Percentiles rank a stretch among this genome's conserved stretches.
Conservation (phyloP, 306 rosid species). For the Glycine latifolia region DNA sequence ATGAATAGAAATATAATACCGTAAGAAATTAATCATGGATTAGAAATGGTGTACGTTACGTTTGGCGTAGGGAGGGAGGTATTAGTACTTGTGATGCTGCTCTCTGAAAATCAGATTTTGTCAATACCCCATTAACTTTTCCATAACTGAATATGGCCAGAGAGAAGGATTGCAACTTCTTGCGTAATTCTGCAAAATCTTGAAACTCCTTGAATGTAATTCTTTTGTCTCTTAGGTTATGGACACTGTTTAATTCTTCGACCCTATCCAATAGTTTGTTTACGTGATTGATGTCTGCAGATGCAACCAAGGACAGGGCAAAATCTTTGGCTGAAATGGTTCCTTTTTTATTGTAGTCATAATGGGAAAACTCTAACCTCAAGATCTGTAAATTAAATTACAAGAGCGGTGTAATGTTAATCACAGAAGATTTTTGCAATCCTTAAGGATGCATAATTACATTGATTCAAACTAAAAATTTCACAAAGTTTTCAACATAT, state of each 20-base stretch:
- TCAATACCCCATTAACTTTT: constrained; percentile 69
- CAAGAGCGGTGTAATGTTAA: not conserved
- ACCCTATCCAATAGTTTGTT: constrained; percentile 70
- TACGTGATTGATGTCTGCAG: constrained; percentile 73
- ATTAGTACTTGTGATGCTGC: constrained; percentile 79
- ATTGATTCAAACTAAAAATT: no score
- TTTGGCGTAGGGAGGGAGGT: not conserved
- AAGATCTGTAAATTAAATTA: constrained; percentile 60
- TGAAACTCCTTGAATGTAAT: constrained; percentile 72
- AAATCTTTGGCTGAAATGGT: constrained; percentile 78
- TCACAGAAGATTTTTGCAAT: not conserved
- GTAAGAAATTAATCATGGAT: not conserved
- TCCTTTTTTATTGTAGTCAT: constrained; percentile 65
- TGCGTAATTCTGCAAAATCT: constrained; percentile 70
- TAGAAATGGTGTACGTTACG: not conserved
- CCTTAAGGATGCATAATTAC: not conserved
- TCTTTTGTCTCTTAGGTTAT: constrained; percentile 47
- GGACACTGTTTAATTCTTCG: constrained; percentile 53
- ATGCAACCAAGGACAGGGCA: constrained; percentile 84
- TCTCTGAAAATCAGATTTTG: constrained; percentile 77
- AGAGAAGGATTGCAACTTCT: constrained; percentile 65
- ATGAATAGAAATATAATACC: constrained; percentile 21
- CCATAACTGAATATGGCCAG: constrained; percentile 82
- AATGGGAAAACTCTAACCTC: constrained; percentile 77
- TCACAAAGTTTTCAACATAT: no score